These are phyloP conservation scores for Neurospora africana DNA, from an alignment of 495 filamentous ascomycete genomes.

Conservation along the genomic window DNA sequence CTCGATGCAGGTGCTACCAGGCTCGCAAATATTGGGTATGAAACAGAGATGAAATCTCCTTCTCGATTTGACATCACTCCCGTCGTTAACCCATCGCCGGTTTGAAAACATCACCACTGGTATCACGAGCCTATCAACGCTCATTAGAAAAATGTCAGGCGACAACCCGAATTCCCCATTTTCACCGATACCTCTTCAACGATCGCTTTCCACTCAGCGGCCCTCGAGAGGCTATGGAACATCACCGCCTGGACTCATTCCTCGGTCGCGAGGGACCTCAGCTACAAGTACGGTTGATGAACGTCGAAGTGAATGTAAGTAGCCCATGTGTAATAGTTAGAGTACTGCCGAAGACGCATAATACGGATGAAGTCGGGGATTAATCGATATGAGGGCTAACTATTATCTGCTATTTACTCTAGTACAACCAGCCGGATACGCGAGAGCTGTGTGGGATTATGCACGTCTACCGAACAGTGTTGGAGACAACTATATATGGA, in stretches of 20 bases:
- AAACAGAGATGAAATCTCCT: background rate
- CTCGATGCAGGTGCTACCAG: background rate
- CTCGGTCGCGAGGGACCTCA: background rate
- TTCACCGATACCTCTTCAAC: background rate
- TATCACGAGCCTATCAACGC: background rate
- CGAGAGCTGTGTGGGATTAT: background rate
- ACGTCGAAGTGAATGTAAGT: background rate
- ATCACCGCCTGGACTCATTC: background rate
- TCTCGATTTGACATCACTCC: background rate
- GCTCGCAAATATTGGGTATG: background rate
- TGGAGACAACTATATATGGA: background rate
- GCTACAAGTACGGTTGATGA: background rate
- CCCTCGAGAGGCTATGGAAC: background rate
- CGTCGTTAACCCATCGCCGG: background rate
- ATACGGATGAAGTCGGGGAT: background rate
- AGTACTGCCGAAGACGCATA: too few relatives aligned
- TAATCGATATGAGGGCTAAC: background rate
- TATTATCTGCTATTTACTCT: background rate
- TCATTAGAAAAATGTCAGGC: background rate
- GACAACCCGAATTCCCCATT: background rate
- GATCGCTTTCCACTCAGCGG: background rate
- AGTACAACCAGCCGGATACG: background rate
- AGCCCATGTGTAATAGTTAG: too few relatives aligned
- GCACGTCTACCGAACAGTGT: background rate
- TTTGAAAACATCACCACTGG: background rate